phyloP scores from a whole-genome alignment of 768 basidiomycete genomes.

The Sutorius australiensis region DNA sequence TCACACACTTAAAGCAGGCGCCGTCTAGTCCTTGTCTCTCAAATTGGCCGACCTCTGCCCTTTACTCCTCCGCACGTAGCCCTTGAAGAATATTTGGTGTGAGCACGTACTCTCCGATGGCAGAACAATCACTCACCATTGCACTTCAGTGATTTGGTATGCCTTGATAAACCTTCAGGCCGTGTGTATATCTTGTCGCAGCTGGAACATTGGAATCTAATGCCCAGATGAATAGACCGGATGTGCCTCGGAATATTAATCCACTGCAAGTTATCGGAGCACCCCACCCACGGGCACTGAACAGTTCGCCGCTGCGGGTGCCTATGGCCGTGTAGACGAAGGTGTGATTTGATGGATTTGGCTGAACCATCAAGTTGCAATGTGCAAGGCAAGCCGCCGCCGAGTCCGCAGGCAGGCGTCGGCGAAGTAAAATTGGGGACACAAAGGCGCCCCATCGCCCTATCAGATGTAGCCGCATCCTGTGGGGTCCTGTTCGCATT shows the following conservation, averaged over 20 bases:
- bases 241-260: conserved; percentile 15
- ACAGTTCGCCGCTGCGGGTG: conserved; percentile 1
- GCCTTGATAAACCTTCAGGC: background rate
- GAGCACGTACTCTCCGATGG: background rate
- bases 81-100: background rate
- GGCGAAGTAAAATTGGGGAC: background rate
- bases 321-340: conserved; percentile 13
- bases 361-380: conserved; percentile 1
- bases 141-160: conserved; percentile 7
- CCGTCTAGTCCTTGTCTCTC: background rate
- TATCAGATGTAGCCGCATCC: background rate
- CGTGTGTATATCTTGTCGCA: conserved; percentile 11
- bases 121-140: background rate
- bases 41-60: no score
- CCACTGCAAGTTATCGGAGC: conserved; percentile 11
- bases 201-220: conserved; percentile 5
- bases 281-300: conserved; percentile 15
- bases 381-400: conserved; percentile 1
- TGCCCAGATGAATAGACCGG: conserved; percentile 10
- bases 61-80: no score
- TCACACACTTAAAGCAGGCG: no score
- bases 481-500: background rate
- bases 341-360: conserved; percentile 9
- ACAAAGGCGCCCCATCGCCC: background rate
- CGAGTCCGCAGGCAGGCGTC: conserved; percentile 3